Conservation (phyloP, 495 filamentous ascomycete species). For the Aspergillus panamensis region DNA sequence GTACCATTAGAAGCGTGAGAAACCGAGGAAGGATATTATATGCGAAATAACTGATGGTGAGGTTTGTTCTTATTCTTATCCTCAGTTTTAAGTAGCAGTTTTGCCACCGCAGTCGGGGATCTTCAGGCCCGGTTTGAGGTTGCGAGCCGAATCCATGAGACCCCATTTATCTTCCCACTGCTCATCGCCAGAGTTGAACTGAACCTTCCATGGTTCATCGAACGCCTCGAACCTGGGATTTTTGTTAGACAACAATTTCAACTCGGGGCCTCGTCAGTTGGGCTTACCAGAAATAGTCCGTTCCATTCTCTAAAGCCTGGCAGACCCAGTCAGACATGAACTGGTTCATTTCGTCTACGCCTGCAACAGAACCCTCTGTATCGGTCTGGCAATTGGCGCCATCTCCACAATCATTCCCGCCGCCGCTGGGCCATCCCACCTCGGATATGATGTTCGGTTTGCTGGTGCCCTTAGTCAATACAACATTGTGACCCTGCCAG, state of each 20-base stretch:
- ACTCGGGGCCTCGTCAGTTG: not conserved
- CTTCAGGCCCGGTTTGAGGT: slow-evolving; percentile 77
- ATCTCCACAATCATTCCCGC: slow-evolving; percentile 74
- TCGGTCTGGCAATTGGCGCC: slow-evolving; percentile 49
- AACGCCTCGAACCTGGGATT: slow-evolving; percentile 76
- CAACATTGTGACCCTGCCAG: slow-evolving; percentile 64
- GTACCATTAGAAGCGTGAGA: not conserved
- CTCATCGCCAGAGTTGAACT: slow-evolving; percentile 62
- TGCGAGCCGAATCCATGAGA: slow-evolving; percentile 80
- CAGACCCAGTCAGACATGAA: slow-evolving; percentile 90
- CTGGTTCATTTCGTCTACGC: slow-evolving; percentile 76
- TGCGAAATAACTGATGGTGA: no score
- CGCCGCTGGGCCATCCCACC: slow-evolving; percentile 86
- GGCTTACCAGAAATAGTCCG: slow-evolving; percentile 86
- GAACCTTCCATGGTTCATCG: slow-evolving; percentile 90
- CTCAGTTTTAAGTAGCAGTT: slow-evolving; percentile 52
- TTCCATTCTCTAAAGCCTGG: slow-evolving; percentile 69
- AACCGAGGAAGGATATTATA: no score
- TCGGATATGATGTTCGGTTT: slow-evolving; percentile 76
- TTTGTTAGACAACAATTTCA: slow-evolving; percentile 2
- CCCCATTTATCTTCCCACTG: slow-evolving; percentile 98
- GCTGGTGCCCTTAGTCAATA: slow-evolving; percentile 52
- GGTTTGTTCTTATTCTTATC: no score
- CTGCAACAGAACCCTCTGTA: slow-evolving; percentile 65
- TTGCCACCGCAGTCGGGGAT: slow-evolving; percentile 87